Base-by-base conservation (phyloP, 1,284 basidiomycete genomes). In the Malassezia furfur region DNA sequence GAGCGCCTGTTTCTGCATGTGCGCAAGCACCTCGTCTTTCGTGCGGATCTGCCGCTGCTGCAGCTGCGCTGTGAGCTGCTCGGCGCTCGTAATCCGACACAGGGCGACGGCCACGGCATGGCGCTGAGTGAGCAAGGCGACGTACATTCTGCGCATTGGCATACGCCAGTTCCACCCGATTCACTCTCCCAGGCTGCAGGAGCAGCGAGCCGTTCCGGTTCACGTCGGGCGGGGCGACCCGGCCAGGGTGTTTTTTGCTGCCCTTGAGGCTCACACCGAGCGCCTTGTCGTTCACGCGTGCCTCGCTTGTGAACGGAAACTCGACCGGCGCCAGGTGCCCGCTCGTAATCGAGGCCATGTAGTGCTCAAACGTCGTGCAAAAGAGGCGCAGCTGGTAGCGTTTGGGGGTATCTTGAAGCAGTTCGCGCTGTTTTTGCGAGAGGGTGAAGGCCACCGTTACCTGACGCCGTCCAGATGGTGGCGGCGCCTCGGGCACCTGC, bases 211-310 rank as follows among this genome's bases (percentile, higher is more conserved):
- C 57, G 44, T 70, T 63, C 50, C 69, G 70, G 61, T 70, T 71
- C 37, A 74, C 57, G 37, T 74, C 61, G 5, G 71, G 71, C 10
- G 70, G 67, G 8, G 68, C 61, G 1, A 74, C 71, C 21, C 64
- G 61, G 1, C 66, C 68, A 0, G 60, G 47, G 21, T 61, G 52
- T 56, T 72, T 74, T 53, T 70, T 71, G 52, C 61, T 72, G 14
- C 71, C 68, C 19, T 62, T 57, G 15, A 74, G 58, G 32, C 64
- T 72, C 25, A 50, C 60, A 2, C 63, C 58, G 2, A 71, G 59
- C 2, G 57, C 38, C 2, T 39, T 44, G 1, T 49, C 55, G 48
- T 74, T 74, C 49, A 74, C 66, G 5, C 65, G 54, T 1, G 61
- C 63, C 45, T 74, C 70, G 54, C 69, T 66, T 1, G 61, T 61